Evolutionary conservation across 768 basidiomycete species (phyloP).

Genomic region (Serendipita vermifera): DNA sequence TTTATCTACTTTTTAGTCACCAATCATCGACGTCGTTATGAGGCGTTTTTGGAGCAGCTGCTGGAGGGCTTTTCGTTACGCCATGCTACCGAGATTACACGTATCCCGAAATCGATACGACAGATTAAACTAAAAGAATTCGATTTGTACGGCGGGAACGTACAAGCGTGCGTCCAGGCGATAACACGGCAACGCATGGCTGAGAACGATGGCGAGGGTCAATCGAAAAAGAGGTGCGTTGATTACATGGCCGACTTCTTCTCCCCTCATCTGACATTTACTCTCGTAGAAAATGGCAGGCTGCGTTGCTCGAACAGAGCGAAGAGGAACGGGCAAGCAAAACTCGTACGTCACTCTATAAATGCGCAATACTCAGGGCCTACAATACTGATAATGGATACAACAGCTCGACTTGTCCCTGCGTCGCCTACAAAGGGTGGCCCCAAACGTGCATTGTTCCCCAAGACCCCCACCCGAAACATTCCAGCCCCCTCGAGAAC

Average conservation of each 20-base stretch:
- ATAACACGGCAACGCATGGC: background rate
- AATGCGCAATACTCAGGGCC: background rate
- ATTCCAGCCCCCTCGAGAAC: background rate
- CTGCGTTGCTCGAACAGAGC: background rate
- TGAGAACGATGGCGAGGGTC: background rate
- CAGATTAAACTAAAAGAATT: background rate
- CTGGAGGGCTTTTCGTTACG: constrained; percentile 2
- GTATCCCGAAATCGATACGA: background rate
- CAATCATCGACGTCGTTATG: background rate
- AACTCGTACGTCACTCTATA: background rate
- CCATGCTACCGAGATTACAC: background rate
- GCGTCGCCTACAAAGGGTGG: constrained; percentile 3
- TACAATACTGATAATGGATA: background rate
- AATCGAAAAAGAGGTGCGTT: background rate
- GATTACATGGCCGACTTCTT: no score
- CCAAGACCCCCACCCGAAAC: background rate
- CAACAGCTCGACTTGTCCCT: background rate
- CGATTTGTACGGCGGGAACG: background rate
- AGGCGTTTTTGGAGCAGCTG: constrained; percentile 6
- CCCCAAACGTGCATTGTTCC: no score
- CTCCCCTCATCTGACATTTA: no score
- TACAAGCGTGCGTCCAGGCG: background rate
- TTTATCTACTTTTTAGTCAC: background rate
- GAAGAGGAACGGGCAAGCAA: background rate
- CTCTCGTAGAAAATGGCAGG: background rate